Evolutionary conservation across 2,329 filamentous ascomycete genomes (phyloP).

Genomic region (Pleoardoris graminearum): DNA sequence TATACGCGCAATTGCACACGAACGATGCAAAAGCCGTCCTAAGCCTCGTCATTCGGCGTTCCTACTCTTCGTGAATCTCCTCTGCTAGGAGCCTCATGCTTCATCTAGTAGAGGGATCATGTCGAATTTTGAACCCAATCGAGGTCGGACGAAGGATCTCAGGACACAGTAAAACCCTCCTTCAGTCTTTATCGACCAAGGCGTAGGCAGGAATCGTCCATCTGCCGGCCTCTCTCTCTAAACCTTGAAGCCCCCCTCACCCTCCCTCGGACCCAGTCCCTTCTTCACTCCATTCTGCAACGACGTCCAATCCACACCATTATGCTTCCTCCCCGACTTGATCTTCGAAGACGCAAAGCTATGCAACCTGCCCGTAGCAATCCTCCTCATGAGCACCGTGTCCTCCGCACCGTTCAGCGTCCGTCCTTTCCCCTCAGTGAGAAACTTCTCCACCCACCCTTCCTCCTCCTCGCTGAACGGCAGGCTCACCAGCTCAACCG

Average conservation of each 20-base stretch:
- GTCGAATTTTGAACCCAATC: no score
- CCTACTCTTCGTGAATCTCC: no score
- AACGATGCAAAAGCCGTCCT: no score
- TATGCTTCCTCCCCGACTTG: conserved; percentile 50
- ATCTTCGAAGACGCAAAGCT: conserved; percentile 45
- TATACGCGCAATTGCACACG: no score
- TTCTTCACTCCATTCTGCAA: conserved; percentile 42
- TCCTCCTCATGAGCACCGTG: conserved; percentile 72
- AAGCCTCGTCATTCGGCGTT: no score
- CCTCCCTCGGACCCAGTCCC: conserved; percentile 41
- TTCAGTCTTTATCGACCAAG: no score
- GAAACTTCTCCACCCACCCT: conserved; percentile 70
- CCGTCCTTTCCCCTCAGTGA: conserved; percentile 67
- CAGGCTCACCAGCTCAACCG: conserved; percentile 71
- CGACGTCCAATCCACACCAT: conserved; percentile 58
- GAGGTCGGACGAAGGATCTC: no score
- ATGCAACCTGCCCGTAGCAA: conserved; percentile 65
- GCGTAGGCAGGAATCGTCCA: no score
- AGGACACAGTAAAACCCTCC: no score
- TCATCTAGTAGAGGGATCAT: no score
- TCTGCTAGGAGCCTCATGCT: no score
- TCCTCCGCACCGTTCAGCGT: conserved; percentile 69
- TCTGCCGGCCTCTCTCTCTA: neutral
- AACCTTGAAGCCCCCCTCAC: conserved; percentile 23
- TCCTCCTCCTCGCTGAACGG: conserved; percentile 74